These are phyloP conservation scores for Arctostaphylos glauca DNA, from an alignment of 148 eudicot genomes.

Conservation along the genomic window DNA sequence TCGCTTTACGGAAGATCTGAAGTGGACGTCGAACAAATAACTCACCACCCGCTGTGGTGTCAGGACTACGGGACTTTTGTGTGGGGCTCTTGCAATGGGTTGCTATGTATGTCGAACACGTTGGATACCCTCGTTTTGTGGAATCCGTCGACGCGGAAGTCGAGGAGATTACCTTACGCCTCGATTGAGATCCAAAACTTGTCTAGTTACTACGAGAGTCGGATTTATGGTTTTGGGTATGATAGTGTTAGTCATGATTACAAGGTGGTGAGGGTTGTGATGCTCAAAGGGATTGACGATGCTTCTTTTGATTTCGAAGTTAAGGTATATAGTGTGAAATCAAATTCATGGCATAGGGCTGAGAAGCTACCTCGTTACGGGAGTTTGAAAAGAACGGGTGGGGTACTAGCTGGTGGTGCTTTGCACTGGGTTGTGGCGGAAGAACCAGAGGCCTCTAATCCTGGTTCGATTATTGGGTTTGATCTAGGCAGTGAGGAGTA, in stretches of 20 bases:
- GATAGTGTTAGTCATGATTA: constrained; percentile 41
- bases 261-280: constrained; percentile 46
- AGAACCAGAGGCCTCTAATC: background rate
- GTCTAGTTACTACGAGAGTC: background rate
- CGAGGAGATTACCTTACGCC: constrained; percentile 24
- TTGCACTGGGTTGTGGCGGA: constrained; percentile 47
- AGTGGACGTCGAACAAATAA: background rate
- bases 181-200: constrained; percentile 15
- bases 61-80: constrained; percentile 18
- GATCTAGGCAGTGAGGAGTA: constrained; percentile 39
- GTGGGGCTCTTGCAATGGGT: constrained; percentile 41
- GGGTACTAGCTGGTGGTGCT: constrained; percentile 29
- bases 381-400: constrained; percentile 15
- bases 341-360: constrained; percentile 38
- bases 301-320: constrained; percentile 27
- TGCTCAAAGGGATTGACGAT: constrained; percentile 6
- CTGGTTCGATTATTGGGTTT: constrained; percentile 26
- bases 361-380: constrained; percentile 30
- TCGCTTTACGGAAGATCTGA: background rate
- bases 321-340: constrained; percentile 44
- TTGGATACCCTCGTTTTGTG: constrained; percentile 23
- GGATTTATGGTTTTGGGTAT: constrained; percentile 46
- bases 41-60: constrained; percentile 31
- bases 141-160: constrained; percentile 33
- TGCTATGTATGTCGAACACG: constrained; percentile 33